A percentile compares a stretch with the other conserved stretches of the same genome.
These are phyloP conservation scores for Candida pseudofarinosa DNA, from an alignment of 805 yeast species.

Conservation along the genomic window DNA sequence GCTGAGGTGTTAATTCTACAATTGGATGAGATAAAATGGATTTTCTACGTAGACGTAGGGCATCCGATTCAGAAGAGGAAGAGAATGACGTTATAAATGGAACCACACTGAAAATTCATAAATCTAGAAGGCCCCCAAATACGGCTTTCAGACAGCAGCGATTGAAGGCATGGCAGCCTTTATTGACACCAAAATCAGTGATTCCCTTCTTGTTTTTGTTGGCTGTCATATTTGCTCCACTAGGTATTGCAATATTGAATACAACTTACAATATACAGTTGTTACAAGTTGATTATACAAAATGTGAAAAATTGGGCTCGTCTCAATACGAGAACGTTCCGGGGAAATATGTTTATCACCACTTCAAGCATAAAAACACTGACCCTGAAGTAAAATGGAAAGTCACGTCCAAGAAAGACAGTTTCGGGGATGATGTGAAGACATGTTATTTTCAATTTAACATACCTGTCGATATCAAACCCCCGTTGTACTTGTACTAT, in stretches of 20 bases:
- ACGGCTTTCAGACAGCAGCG: conserved; percentile 58
- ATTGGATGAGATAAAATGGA: conserved; percentile 17
- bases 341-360: conserved; percentile 49
- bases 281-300: conserved; percentile 68
- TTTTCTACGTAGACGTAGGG: conserved; percentile 32
- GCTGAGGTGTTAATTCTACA: neutral
- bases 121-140: conserved; percentile 45
- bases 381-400: conserved; percentile 64
- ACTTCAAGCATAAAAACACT: conserved; percentile 49
- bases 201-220: conserved; percentile 36
- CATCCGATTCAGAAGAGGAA: conserved; percentile 19
- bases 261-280: conserved; percentile 81
- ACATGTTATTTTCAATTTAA: conserved; percentile 69
- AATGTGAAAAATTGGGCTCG: conserved; percentile 54
- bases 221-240: conserved; percentile 59
- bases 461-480: conserved; percentile 63
- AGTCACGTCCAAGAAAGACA: conserved; percentile 30
- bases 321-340: conserved; percentile 52
- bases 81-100: conserved; percentile 8
- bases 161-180: conserved; percentile 47
- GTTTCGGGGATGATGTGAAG: conserved; percentile 31
- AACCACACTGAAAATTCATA: conserved; percentile 12
- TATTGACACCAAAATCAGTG: conserved; percentile 39
- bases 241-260: conserved; percentile 79
- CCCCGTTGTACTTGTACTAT: conserved; percentile 77